Conservation (phyloP, 139 green algal species). For the Pseudopediastrum boryanum region DNA sequence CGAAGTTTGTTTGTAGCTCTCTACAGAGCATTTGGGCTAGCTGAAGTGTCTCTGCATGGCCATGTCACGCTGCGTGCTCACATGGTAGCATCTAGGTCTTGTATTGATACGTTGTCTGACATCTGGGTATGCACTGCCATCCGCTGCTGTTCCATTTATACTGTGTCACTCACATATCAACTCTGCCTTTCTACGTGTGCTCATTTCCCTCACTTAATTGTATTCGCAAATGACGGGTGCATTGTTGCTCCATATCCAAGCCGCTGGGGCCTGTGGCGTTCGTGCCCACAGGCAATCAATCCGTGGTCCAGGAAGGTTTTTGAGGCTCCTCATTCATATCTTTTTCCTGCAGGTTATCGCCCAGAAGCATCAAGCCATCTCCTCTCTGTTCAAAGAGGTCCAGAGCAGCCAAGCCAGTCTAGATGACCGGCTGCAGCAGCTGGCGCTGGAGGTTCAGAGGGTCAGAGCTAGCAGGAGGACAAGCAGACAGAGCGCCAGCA, state of each 20-base stretch:
- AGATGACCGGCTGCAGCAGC: constrained; percentile 14
- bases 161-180: background rate
- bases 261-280: too few species aligned
- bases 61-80: too few species aligned
- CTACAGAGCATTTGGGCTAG: background rate
- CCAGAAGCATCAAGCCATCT: constrained; percentile 21
- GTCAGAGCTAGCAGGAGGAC: constrained; percentile 17
- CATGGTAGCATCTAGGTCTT: too few species aligned
- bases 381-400: constrained; percentile 15
- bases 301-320: background rate
- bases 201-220: background rate
- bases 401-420: constrained; percentile 15
- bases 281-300: background rate
- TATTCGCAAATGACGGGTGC: background rate
- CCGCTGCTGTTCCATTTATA: background rate
- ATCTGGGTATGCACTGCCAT: too few species aligned
- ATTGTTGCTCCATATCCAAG: background rate
- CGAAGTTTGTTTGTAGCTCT: background rate
- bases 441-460: background rate
- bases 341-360: constrained; percentile 31
- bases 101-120: too few species aligned
- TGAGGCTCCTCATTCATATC: background rate
- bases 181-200: background rate
- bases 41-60: too few species aligned
- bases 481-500: too few species aligned